Evolutionary conservation across 2,329 filamentous ascomycete genomes (phyloP).

Genomic region (Beauveria sp.): DNA sequence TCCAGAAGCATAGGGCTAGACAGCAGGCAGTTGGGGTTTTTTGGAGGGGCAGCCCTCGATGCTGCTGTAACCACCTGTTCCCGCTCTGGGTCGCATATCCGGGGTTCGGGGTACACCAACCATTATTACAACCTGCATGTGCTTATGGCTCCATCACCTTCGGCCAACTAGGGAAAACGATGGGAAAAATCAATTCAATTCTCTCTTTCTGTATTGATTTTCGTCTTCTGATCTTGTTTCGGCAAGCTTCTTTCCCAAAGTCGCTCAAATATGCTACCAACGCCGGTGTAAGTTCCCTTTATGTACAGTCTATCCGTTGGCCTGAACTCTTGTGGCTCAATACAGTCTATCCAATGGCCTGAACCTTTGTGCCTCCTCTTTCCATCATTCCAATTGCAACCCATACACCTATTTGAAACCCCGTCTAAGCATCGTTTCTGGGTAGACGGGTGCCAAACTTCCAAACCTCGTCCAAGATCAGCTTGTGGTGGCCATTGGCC

Average conservation of each 20-base stretch:
- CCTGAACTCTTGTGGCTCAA: too few species aligned
- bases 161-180: not conserved
- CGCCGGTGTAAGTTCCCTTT: conserved; percentile 3
- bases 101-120: conserved; percentile 6
- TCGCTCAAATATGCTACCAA: not conserved
- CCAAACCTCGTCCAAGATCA: conserved; percentile 70
- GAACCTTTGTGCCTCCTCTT: not conserved
- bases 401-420: not conserved
- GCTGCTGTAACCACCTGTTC: conserved; percentile 8
- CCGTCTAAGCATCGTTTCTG: conserved; percentile 14
- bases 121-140: conserved; percentile 1
- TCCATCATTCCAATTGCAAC: not conserved
- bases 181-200: not conserved
- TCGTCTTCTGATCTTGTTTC: not conserved
- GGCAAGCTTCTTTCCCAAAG: not conserved
- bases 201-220: not conserved
- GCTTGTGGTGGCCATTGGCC: conserved; percentile 34
- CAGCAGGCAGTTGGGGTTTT: too few species aligned
- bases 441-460: conserved; percentile 60
- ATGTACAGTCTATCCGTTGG: conserved; percentile 7
- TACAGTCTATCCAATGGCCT: too few species aligned
- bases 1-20: not conserved
- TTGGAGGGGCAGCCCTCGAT: not conserved
- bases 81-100: not conserved
- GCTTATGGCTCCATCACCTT: not conserved